Evolutionary conservation across 2,329 filamentous ascomycete genomes (phyloP).

Genomic region (Lecanicillium sp.): DNA sequence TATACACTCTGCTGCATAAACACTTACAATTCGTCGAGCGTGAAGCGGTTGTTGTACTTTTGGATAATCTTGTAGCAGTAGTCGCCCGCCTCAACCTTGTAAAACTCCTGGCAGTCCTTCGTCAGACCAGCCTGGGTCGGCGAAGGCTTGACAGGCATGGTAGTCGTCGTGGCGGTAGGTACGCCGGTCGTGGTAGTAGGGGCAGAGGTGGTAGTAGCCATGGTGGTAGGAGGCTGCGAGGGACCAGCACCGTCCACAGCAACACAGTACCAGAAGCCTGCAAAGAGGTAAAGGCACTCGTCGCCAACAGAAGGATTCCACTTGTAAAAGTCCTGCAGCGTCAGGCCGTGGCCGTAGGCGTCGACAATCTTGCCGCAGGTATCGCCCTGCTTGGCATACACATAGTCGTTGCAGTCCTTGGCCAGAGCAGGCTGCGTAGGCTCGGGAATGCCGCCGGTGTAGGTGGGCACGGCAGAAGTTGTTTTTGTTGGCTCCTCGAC

Average conservation of each 20-base stretch:
- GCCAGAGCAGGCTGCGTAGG: conserved; percentile 6
- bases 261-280: conserved; percentile 6
- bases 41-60: conserved; percentile 21
- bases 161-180: conserved; percentile 1
- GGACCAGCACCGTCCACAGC: conserved; percentile 1
- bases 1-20: too few species aligned
- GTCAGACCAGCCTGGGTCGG: conserved; percentile 7
- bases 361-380: conserved; percentile 9
- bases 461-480: conserved; percentile 1
- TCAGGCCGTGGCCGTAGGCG: conserved; percentile 20
- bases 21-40: conserved; percentile 8
- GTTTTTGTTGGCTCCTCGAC: neutral
- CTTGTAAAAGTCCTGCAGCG: conserved; percentile 14
- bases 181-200: too few species aligned
- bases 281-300: conserved; percentile 5
- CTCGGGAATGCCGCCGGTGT: conserved; percentile 1
- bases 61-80: conserved; percentile 9
- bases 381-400: conserved; percentile 9
- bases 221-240: neutral
- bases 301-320: conserved; percentile 7
- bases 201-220: too few species aligned
- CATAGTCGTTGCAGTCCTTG: conserved; percentile 7
- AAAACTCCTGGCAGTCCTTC: conserved; percentile 9
- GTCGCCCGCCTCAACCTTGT: conserved; percentile 10
- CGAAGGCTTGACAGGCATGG: conserved; percentile 7